These are phyloP conservation scores for Bathelium albidoporum DNA, from an alignment of 495 filamentous ascomycete species.

Conservation along the genomic window DNA sequence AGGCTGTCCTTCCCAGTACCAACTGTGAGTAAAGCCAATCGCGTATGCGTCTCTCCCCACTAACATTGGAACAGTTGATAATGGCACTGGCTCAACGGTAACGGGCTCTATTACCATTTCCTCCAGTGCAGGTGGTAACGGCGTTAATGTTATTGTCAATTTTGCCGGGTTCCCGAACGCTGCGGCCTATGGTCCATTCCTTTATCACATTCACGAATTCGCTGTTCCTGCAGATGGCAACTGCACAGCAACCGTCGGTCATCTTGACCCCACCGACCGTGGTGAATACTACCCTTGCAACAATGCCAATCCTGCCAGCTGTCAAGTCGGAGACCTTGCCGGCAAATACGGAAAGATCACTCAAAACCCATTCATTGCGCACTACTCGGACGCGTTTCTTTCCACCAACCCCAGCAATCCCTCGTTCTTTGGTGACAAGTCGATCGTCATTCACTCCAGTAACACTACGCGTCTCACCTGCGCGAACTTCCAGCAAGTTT, in stretches of 20 bases:
- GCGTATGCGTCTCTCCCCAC: not conserved
- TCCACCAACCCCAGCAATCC: conserved; percentile 4
- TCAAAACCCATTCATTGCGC: not conserved
- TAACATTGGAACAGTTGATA: not conserved
- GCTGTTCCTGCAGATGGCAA: conserved; percentile 17
- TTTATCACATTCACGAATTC: conserved; percentile 18
- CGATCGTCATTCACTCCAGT: conserved; percentile 8
- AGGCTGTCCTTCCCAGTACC: conserved; percentile 4
- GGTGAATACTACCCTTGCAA: conserved; percentile 17
- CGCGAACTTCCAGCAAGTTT: conserved; percentile 10
- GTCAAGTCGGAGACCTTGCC: conserved; percentile 16
- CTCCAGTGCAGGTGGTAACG: not conserved
- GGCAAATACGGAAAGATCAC: conserved; percentile 18
- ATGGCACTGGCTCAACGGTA: not conserved
- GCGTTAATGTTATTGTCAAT: conserved; percentile 5
- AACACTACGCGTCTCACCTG: conserved; percentile 11
- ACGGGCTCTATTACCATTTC: conserved; percentile 1
- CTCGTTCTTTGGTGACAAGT: conserved; percentile 9
- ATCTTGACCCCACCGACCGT: conserved; percentile 16
- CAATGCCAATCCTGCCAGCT: not conserved
- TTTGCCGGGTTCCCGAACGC: conserved; percentile 8
- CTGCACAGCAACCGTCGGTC: conserved; percentile 14
- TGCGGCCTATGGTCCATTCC: conserved; percentile 10
- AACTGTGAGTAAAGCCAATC: not conserved
- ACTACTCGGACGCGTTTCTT: not conserved